These are phyloP conservation scores for Lactarius akahatsu DNA, from an alignment of 768 basidiomycete genomes.

Conservation along the genomic window DNA sequence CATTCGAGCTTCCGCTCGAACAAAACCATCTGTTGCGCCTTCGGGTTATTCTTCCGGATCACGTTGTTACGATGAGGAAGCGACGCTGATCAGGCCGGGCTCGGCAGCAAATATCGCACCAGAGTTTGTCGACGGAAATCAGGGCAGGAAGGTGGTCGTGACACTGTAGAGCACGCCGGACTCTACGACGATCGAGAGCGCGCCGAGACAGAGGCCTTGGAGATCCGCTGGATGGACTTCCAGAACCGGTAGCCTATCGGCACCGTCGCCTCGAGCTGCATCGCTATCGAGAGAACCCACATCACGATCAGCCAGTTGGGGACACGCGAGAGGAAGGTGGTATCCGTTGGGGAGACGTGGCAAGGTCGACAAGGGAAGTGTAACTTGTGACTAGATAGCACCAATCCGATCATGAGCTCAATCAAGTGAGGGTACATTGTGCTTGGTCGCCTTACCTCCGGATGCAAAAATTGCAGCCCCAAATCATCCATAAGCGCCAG, in stretches of 20 bases:
- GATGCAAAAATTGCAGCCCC: slow-evolving; percentile 15
- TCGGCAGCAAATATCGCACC: slow-evolving; percentile 7
- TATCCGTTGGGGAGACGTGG: not conserved
- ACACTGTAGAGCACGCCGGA: slow-evolving; percentile 20
- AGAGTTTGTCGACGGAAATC: slow-evolving; percentile 1
- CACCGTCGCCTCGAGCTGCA: slow-evolving; percentile 19
- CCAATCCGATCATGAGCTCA: too few species aligned
- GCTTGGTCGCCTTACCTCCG: not conserved
- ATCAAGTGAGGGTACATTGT: too few species aligned
- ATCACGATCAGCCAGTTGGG: slow-evolving; percentile 13
- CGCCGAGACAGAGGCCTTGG: not conserved
- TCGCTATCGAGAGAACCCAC: slow-evolving; percentile 18
- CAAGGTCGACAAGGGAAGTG: slow-evolving; percentile 8
- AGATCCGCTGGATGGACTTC: not conserved
- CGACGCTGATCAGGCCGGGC: slow-evolving; percentile 23
- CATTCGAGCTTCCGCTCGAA: too few species aligned
- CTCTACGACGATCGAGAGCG: slow-evolving; percentile 25
- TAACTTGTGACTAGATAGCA: slow-evolving; percentile 6
- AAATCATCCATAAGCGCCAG: slow-evolving; percentile 26
- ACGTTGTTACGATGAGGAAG: too few species aligned
- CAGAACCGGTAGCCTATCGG: slow-evolving; percentile 19
- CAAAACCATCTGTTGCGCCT: too few species aligned
- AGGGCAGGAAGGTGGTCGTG: slow-evolving; percentile 15
- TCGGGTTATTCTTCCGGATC: too few species aligned
- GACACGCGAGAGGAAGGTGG: slow-evolving; percentile 2